These are phyloP conservation scores for Onygenales sp. DNA, from an alignment of 2,329 filamentous ascomycete species.

Conservation along the genomic window DNA sequence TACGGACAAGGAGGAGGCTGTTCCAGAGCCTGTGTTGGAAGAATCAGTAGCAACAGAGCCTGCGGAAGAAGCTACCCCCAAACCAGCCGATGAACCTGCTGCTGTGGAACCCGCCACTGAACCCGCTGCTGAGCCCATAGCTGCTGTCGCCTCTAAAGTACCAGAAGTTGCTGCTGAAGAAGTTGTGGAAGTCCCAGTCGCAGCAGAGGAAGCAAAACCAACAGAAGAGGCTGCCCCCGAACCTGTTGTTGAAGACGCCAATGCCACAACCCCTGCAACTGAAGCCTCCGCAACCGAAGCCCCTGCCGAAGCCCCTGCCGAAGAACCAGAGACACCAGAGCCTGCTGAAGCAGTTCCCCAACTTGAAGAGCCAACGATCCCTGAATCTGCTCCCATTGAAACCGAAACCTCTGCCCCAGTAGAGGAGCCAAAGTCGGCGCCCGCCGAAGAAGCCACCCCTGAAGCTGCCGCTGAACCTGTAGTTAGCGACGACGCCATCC, in stretches of 20 bases:
- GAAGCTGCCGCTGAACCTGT: background rate
- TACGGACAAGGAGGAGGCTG: background rate
- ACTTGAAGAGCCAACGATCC: too few relatives aligned
- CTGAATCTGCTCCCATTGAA: background rate
- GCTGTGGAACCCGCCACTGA: conserved; percentile 1
- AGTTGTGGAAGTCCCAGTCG: too few relatives aligned
- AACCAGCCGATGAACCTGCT: conserved; percentile 1
- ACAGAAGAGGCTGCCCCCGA: background rate
- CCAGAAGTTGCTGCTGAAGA: background rate
- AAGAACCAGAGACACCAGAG: too few relatives aligned
- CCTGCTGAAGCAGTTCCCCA: background rate
- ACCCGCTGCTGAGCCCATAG: background rate
- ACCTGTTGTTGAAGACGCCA: background rate
- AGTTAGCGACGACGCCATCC: background rate
- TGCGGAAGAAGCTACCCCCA: background rate
- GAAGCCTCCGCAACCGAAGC: conserved; percentile 1
- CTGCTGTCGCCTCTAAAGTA: background rate
- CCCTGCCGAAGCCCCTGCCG: background rate
- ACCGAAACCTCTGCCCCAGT: background rate
- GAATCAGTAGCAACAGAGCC: background rate
- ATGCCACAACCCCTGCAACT: conserved; percentile 4
- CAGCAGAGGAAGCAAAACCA: background rate
- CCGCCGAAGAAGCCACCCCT: conserved; percentile 4
- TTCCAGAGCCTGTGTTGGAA: background rate
- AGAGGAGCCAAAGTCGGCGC: background rate